Evolutionary conservation across 2,329 filamentous ascomycete species (phyloP).

Genomic region (Mycosphaerella arachidis): DNA sequence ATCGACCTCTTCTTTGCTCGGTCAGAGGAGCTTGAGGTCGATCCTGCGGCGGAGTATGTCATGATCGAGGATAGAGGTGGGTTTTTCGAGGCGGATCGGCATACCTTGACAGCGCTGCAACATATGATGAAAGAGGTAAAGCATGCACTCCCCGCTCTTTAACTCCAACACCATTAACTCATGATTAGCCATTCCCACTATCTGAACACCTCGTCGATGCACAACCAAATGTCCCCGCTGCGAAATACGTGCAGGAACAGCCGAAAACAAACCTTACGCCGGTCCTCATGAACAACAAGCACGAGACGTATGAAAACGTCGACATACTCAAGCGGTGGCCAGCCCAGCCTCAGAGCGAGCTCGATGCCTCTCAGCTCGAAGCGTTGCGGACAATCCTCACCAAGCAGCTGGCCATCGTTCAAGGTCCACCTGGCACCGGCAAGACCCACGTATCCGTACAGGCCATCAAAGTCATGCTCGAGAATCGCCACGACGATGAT

Average conservation of each 20-base stretch:
- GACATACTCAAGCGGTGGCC: slow-evolving; percentile 57
- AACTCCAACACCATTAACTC: background rate
- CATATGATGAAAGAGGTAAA: slow-evolving; percentile 50
- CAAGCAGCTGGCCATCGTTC: slow-evolving; percentile 68
- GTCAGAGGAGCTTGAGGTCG: slow-evolving; percentile 58
- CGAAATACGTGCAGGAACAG: slow-evolving; percentile 49
- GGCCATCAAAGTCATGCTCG: slow-evolving; percentile 62
- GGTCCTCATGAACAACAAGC: slow-evolving; percentile 28
- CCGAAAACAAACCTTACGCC: slow-evolving; percentile 48
- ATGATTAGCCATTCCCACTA: slow-evolving; percentile 47
- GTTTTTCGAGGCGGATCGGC: slow-evolving; percentile 72
- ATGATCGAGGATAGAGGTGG: slow-evolving; percentile 73
- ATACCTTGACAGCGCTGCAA: slow-evolving; percentile 71
- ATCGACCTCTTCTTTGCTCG: slow-evolving; percentile 71
- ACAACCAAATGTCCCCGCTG: slow-evolving; percentile 44
- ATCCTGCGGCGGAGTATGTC: slow-evolving; percentile 64
- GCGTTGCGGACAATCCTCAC: slow-evolving; percentile 68
- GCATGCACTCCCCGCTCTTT: slow-evolving; percentile 28
- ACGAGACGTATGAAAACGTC: slow-evolving; percentile 42
- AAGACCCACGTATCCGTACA: slow-evolving; percentile 80
- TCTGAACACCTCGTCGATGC: slow-evolving; percentile 57
- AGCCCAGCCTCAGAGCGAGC: slow-evolving; percentile 37
- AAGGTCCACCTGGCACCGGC: slow-evolving; percentile 74
- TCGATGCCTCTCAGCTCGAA: slow-evolving; percentile 67
- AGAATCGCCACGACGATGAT: slow-evolving; percentile 52